Conservation (phyloP, 2,329 filamentous ascomycete species). For the Apiospora sp. region DNA sequence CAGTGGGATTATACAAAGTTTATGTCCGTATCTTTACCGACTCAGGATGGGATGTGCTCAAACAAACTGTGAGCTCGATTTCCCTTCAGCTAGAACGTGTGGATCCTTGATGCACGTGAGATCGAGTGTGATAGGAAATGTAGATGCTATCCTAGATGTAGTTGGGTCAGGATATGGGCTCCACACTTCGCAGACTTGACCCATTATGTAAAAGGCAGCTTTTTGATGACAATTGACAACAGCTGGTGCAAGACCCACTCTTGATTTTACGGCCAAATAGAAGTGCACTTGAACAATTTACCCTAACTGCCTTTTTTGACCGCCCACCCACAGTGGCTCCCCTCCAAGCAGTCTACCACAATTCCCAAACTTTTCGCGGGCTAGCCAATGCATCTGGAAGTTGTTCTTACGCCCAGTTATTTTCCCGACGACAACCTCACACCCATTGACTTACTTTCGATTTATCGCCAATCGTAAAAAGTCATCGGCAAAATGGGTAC, state of each 20-base stretch:
- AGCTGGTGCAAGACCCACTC: neutral
- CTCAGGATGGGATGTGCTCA: neutral
- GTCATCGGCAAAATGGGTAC: conserved; percentile 68
- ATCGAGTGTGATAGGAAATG: too few relatives aligned
- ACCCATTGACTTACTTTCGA: conserved; percentile 49
- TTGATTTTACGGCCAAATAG: neutral
- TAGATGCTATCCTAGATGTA: too few relatives aligned
- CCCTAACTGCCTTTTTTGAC: conserved; percentile 57
- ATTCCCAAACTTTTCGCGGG: conserved; percentile 25
- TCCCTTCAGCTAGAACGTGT: too few relatives aligned
- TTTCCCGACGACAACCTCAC: conserved; percentile 31
- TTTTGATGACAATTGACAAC: neutral
- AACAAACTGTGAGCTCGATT: neutral
- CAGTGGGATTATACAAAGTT: neutral
- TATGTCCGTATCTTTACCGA: neutral
- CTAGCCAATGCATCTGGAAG: conserved; percentile 15
- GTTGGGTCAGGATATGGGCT: too few relatives aligned
- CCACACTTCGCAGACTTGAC: too few relatives aligned
- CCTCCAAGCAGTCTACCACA: conserved; percentile 32
- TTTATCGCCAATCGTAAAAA: conserved; percentile 41
- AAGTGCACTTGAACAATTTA: conserved; percentile 28
- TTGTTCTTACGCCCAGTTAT: conserved; percentile 16
- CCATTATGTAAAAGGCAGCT: too few relatives aligned
- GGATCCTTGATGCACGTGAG: too few relatives aligned
- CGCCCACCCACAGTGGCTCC: conserved; percentile 46